phyloP scores from a whole-genome alignment of 805 yeast genomes.

The Wickerhamomyces bisporus region DNA sequence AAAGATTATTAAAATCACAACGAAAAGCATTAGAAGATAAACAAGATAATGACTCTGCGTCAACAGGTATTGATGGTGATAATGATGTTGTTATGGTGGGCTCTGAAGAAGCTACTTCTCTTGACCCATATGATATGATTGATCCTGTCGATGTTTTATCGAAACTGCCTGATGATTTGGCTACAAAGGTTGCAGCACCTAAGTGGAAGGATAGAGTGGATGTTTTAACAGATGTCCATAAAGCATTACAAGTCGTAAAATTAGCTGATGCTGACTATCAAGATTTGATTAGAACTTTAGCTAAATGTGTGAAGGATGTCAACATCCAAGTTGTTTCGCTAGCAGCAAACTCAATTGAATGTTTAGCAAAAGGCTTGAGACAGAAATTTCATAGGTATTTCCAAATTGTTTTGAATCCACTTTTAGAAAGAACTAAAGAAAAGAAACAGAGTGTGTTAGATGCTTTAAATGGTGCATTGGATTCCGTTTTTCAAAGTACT shows the following conservation, averaged over 20 bases:
- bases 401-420: conserved; percentile 46
- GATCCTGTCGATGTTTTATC: conserved; percentile 65
- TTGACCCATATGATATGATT: conserved; percentile 68
- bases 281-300: conserved; percentile 54
- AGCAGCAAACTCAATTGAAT: conserved; percentile 63
- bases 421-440: conserved; percentile 83
- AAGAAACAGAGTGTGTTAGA: conserved; percentile 75
- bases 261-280: conserved; percentile 60
- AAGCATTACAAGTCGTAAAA: conserved; percentile 47
- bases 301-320: conserved; percentile 80
- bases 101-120: conserved; percentile 22
- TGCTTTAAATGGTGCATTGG: conserved; percentile 62
- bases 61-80: conserved; percentile 9
- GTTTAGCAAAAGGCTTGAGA: conserved; percentile 63
- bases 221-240: conserved; percentile 59
- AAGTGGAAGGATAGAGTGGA: conserved; percentile 95
- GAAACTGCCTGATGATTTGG: conserved; percentile 61
- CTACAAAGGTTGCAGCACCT: conserved; percentile 47
- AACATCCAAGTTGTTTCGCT: conserved; percentile 80
- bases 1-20: conserved; percentile 51
- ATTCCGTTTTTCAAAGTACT: conserved; percentile 51
- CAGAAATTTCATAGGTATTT: conserved; percentile 50
- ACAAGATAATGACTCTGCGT: conserved; percentile 11
- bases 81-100: conserved; percentile 23
- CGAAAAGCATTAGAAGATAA: conserved; percentile 34